Conservation (phyloP, 2,329 filamentous ascomycete species). For the Colletotrichum eremochloae region DNA sequence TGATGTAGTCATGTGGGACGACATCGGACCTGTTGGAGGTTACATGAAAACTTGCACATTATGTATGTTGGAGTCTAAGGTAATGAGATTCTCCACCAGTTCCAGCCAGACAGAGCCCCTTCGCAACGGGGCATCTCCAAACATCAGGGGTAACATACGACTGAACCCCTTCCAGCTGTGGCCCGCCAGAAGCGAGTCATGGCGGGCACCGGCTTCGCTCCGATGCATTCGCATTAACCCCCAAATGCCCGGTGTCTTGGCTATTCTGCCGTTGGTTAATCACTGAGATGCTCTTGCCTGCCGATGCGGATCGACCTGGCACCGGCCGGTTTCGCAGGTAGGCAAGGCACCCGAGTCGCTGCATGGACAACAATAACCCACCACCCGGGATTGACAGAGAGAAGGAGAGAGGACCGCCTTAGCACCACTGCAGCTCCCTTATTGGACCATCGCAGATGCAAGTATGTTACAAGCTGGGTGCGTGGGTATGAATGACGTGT, state of each 20-base stretch:
- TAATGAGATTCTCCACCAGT: neutral
- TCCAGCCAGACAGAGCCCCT: neutral
- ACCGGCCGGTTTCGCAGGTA: neutral
- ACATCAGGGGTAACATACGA: neutral
- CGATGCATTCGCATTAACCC: neutral
- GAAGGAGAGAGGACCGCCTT: neutral
- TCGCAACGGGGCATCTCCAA: neutral
- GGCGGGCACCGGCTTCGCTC: conserved; percentile 2
- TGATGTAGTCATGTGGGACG: too few relatives aligned
- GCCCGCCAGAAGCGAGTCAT: conserved; percentile 30
- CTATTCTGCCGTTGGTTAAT: neutral
- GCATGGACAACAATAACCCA: neutral
- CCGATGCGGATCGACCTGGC: neutral
- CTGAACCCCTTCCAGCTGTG: conserved; percentile 1
- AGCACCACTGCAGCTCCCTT: neutral
- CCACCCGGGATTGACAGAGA: neutral
- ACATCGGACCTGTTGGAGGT: too few relatives aligned
- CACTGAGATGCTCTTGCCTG: neutral
- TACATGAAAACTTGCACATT: too few relatives aligned
- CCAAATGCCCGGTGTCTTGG: neutral
- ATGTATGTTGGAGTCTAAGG: too few relatives aligned
- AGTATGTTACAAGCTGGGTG: neutral
- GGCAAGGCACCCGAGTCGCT: neutral
- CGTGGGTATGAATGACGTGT: conserved; percentile 29
- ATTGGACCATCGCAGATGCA: neutral